Evolutionary conservation across 2,329 filamentous ascomycete species (phyloP).

Genomic region (Colletotrichum lindemuthianum): DNA sequence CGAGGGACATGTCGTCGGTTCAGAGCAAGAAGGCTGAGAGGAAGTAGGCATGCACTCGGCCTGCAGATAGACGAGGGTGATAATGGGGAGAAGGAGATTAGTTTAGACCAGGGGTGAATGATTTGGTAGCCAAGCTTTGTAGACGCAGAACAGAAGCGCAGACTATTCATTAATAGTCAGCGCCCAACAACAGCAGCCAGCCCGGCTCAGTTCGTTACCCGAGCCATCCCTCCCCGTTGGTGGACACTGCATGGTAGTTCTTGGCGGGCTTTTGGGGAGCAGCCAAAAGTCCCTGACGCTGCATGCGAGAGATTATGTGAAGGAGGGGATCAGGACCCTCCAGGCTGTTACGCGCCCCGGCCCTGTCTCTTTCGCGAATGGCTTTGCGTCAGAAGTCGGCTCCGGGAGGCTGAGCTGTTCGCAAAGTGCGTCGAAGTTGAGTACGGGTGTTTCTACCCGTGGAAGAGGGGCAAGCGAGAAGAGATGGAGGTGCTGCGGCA

Average conservation of each 20-base stretch:
- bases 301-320: conserved; percentile 3
- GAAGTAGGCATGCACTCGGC: not conserved
- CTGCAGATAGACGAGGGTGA: conserved; percentile 33
- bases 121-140: conserved; percentile 26
- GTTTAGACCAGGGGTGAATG: conserved; percentile 2
- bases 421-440: no score
- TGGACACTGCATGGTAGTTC: not conserved
- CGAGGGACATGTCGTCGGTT: conserved; percentile 15
- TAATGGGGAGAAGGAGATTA: conserved; percentile 22
- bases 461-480: no score
- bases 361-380: conserved; percentile 6
- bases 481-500: no score
- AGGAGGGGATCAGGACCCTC: conserved; percentile 12
- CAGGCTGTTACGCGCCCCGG: conserved; percentile 27
- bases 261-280: conserved; percentile 3
- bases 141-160: conserved; percentile 5
- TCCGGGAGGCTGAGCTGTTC: no score
- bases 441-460: no score
- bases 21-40: conserved; percentile 16
- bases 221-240: conserved; percentile 15
- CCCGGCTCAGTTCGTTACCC: conserved; percentile 19
- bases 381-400: not conserved
- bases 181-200: conserved; percentile 9
- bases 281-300: conserved; percentile 6
- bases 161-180: conserved; percentile 28